Percentiles rank a stretch among this genome's conserved stretches.
These are phyloP conservation scores for Gamarada debralockiae DNA, from an alignment of 495 filamentous ascomycete genomes.

Conservation along the genomic window DNA sequence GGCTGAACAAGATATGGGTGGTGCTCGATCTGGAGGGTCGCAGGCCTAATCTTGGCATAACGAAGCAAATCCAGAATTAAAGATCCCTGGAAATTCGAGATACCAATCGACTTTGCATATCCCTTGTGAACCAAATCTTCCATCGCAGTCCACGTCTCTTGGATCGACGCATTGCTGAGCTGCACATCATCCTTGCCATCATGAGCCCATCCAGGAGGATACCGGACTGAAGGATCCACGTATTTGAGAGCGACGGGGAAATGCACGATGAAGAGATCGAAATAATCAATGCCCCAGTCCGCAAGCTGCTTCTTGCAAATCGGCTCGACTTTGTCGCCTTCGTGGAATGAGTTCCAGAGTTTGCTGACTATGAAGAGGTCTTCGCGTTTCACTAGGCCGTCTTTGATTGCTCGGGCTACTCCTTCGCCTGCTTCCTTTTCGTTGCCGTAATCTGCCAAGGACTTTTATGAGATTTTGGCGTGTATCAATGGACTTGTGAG, in stretches of 20 bases:
- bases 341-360: slow-evolving; percentile 90
- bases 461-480: not conserved
- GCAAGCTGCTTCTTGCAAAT: slow-evolving; percentile 68
- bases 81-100: slow-evolving; percentile 85
- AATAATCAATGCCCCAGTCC: slow-evolving; percentile 83
- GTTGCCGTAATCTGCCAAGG: slow-evolving; percentile 75
- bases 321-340: slow-evolving; percentile 65
- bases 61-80: slow-evolving; percentile 82
- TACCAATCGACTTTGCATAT: slow-evolving; percentile 72
- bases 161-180: slow-evolving; percentile 65
- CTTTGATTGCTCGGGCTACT: slow-evolving; percentile 80
- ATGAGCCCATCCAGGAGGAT: slow-evolving; percentile 75
- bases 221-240: slow-evolving; percentile 70
- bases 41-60: slow-evolving; percentile 74
- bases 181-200: slow-evolving; percentile 55
- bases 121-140: slow-evolving; percentile 69
- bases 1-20: slow-evolving; percentile 92
- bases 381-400: slow-evolving; percentile 78
- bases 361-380: slow-evolving; percentile 92
- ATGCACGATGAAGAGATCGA: slow-evolving; percentile 80
- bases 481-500: not conserved
- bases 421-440: slow-evolving; percentile 81
- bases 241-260: slow-evolving; percentile 80
- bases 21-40: slow-evolving; percentile 92
- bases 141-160: slow-evolving; percentile 88